These are phyloP conservation scores for Corymbia citriodora DNA, from an alignment of 441 rosid species.

Conservation along the genomic window DNA sequence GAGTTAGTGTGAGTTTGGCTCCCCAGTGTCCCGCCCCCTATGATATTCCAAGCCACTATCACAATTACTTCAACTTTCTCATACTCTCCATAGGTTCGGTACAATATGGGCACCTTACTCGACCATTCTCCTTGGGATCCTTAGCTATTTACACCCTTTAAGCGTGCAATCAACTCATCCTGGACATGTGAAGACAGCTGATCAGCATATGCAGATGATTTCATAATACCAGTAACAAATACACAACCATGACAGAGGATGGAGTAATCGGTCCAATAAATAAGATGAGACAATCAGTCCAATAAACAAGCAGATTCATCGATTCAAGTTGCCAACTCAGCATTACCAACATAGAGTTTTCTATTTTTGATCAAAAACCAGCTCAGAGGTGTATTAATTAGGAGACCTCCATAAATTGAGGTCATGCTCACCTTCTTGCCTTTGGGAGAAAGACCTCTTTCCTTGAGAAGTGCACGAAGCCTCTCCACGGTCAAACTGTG, in stretches of 20 bases:
- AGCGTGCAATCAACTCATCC: conserved; percentile 72
- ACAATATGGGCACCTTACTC: background rate
- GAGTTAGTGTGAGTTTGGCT: background rate
- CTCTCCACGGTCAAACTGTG: conserved; percentile 80
- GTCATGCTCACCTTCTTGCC: conserved; percentile 74
- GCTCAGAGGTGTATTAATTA: background rate
- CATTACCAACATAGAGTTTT: background rate
- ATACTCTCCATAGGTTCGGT: background rate
- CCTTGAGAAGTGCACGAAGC: conserved; percentile 86
- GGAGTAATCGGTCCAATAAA: background rate
- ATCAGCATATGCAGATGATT: background rate
- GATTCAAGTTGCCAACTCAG: background rate
- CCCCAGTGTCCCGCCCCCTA: background rate
- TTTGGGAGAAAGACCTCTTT: conserved; percentile 65
- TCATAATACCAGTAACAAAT: background rate
- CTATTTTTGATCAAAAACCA: background rate
- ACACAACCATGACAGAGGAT: background rate
- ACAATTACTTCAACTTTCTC: background rate
- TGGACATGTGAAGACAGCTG: conserved; percentile 15
- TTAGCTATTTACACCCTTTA: conserved; percentile 35
- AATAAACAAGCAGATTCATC: background rate
- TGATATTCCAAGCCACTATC: background rate
- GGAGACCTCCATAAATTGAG: background rate
- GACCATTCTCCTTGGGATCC: background rate
- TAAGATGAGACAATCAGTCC: background rate